Evolutionary conservation across 305 asterid genomes (phyloP).

Genomic region (Solanum hybrid): DNA sequence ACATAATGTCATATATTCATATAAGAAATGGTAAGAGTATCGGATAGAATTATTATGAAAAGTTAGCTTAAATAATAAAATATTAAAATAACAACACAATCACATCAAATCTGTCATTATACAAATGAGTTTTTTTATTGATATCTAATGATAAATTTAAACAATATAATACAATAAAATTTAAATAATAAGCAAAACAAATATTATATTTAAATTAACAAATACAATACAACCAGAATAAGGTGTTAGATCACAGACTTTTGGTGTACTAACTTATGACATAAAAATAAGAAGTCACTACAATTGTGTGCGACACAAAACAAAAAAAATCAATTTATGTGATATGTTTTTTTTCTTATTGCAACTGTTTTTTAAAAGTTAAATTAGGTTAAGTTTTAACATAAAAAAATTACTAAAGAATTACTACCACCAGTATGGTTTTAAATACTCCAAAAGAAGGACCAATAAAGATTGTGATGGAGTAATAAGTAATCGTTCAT

Average conservation of each 20-base stretch:
- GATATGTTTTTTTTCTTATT: neutral
- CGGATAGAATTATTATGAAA: too few species aligned
- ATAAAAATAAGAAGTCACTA: neutral
- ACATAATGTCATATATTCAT: neutral
- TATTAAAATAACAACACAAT: neutral
- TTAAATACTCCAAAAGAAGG: neutral
- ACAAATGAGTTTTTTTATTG: too few species aligned
- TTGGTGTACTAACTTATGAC: neutral
- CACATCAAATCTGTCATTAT: neutral
- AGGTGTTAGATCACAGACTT: neutral
- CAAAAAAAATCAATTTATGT: neutral
- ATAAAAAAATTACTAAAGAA: neutral
- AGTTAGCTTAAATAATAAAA: too few species aligned
- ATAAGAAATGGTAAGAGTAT: too few species aligned
- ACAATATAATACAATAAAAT: neutral
- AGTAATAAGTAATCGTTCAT: neutral
- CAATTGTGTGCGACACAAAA: neutral
- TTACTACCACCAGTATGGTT: neutral
- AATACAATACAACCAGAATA: neutral
- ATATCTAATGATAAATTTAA: neutral
- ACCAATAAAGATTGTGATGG: neutral
- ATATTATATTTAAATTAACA: neutral
- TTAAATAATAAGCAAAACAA: too few species aligned
- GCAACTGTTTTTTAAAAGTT: neutral
- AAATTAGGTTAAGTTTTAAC: neutral